Evolutionary conservation across 2,329 filamentous ascomycete genomes (phyloP).

Genomic region (Chaetomium olivaceum): DNA sequence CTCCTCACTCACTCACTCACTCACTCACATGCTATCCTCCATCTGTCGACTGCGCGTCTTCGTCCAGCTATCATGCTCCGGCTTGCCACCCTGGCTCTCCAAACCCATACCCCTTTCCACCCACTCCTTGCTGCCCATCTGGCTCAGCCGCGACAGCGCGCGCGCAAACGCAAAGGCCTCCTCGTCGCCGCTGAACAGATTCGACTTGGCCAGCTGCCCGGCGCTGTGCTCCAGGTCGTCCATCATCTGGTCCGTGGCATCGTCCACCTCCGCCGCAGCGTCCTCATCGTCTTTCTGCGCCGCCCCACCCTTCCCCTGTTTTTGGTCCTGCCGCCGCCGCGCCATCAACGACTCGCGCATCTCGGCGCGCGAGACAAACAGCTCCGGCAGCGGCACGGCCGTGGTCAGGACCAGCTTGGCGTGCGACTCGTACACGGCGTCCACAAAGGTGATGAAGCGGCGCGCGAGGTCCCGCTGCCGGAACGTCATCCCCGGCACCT

Average conservation of each 20-base stretch:
- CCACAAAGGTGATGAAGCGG: constrained; percentile 95
- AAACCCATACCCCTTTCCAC: constrained; percentile 77
- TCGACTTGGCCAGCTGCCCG: constrained; percentile 78
- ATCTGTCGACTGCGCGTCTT: constrained; percentile 67
- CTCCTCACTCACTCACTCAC: too few relatives aligned
- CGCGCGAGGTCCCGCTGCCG: constrained; percentile 83
- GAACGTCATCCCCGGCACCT: constrained; percentile 88
- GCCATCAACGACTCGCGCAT: constrained; percentile 58
- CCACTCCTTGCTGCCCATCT: constrained; percentile 96
- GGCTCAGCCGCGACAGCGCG: constrained; percentile 77
- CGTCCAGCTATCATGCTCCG: constrained; percentile 65
- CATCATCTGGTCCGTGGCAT: constrained; percentile 77
- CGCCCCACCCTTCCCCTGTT: constrained; percentile 44
- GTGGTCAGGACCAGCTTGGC: constrained; percentile 96
- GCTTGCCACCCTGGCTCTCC: constrained; percentile 63
- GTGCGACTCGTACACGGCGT: constrained; percentile 88
- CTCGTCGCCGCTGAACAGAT: constrained; percentile 90
- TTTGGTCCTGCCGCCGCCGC: constrained; percentile 39
- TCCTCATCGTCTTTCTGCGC: constrained; percentile 45
- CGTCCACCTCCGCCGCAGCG: constrained; percentile 48
- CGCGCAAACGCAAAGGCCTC: constrained; percentile 95
- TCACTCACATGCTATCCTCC: constrained; percentile 62
- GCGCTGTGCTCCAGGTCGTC: constrained; percentile 87
- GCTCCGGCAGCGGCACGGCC: constrained; percentile 77
- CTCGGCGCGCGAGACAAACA: constrained; percentile 78